These are phyloP conservation scores for Ceratocystis cacaofunesta DNA, from an alignment of 2,329 filamentous ascomycete species.

Conservation along the genomic window DNA sequence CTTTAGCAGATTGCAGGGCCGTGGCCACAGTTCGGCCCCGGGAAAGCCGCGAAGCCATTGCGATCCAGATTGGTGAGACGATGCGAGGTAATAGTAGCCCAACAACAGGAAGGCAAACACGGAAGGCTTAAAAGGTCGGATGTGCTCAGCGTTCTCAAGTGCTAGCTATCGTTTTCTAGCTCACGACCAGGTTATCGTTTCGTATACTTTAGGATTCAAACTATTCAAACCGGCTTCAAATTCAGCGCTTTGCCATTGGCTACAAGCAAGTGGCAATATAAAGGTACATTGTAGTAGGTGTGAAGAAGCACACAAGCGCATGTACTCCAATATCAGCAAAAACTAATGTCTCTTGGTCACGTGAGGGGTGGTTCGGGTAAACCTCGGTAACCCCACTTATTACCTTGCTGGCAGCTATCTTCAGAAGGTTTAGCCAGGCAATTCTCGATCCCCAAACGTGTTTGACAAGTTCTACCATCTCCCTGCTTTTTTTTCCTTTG, in stretches of 20 bases:
- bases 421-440: not conserved
- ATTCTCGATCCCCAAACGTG: slow-evolving; percentile 5
- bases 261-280: not conserved
- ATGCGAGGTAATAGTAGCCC: not conserved
- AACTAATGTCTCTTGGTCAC: not conserved
- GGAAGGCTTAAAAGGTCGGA: not conserved
- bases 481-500: slow-evolving; percentile 4
- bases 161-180: not conserved
- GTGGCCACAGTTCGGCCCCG: slow-evolving; percentile 41
- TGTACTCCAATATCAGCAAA: slow-evolving; percentile 2
- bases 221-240: not conserved
- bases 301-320: not conserved
- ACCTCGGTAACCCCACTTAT: not conserved
- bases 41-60: slow-evolving; percentile 27
- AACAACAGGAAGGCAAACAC: not conserved
- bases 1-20: slow-evolving; percentile 38
- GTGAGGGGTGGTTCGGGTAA: not conserved
- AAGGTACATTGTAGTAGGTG: not conserved
- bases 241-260: slow-evolving; percentile 4
- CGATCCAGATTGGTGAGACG: not conserved
- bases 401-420: not conserved
- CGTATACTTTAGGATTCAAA: not conserved
- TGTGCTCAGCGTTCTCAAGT: not conserved
- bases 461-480: slow-evolving; percentile 18
- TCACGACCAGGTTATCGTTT: not conserved